Conservation (phyloP, 345 rosid genomes). For the Salix exigua region DNA sequence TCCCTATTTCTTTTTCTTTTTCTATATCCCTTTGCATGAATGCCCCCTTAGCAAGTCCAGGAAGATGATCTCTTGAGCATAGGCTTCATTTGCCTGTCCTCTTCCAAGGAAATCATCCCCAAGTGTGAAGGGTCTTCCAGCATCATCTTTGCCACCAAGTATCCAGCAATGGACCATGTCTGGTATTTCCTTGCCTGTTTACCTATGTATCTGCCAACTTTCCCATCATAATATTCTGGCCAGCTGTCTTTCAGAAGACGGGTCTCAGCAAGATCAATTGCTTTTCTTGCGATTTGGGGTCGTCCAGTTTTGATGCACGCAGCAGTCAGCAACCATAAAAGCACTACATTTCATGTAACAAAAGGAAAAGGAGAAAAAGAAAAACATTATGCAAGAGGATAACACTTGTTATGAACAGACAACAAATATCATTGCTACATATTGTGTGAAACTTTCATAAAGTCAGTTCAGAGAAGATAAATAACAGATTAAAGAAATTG, state of each 20-base stretch:
- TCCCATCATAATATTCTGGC: conserved; percentile 39
- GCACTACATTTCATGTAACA: conserved; percentile 18
- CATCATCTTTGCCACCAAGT: conserved; percentile 38
- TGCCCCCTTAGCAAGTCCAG: conserved; percentile 14
- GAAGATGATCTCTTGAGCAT: conserved; percentile 24
- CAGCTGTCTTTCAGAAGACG: conserved; percentile 31
- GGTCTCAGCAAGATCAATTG: conserved; percentile 29
- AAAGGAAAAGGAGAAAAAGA: background rate
- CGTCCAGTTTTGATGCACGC: conserved; percentile 36
- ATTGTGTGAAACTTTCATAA: background rate
- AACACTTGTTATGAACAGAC: background rate
- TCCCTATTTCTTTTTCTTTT: background rate
- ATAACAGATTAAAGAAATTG: background rate
- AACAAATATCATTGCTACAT: background rate
- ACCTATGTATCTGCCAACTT: conserved; percentile 28
- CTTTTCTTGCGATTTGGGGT: conserved; percentile 32
- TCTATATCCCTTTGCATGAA: background rate
- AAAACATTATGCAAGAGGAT: background rate
- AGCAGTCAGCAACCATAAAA: conserved; percentile 34
- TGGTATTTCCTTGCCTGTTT: conserved; percentile 37
- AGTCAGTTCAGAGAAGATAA: background rate
- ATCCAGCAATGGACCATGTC: conserved; percentile 35
- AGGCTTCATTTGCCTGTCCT: conserved; percentile 30
- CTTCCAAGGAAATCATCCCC: conserved; percentile 28
- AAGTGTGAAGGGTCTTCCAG: conserved; percentile 31